These are phyloP conservation scores for Haplosporangium sp. DNA, from an alignment of 371 early-diverging fungal species.

Conservation along the genomic window DNA sequence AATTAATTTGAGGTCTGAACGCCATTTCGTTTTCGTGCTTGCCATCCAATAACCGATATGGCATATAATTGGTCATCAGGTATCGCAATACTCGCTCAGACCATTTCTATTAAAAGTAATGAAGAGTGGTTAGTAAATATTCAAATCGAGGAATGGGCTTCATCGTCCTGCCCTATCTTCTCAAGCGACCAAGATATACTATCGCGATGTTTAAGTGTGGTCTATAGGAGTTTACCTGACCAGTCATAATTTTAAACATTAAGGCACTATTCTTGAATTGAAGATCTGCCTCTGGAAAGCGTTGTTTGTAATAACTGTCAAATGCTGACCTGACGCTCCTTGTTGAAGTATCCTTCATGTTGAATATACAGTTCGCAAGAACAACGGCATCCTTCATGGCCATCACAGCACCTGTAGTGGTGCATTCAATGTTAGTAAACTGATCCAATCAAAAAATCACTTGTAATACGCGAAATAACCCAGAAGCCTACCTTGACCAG, in stretches of 20 bases:
- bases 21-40: background rate
- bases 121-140: too few species aligned
- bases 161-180: too few species aligned
- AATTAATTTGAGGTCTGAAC: conserved; percentile 16
- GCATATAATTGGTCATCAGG: conserved; percentile 6
- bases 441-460: too few species aligned
- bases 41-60: background rate
- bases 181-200: too few species aligned
- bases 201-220: too few species aligned
- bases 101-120: background rate
- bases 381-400: conserved; percentile 32
- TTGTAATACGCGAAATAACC: background rate
- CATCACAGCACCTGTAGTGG: conserved; percentile 24
- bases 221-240: conserved; percentile 12
- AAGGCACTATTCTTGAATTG: background rate
- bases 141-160: too few species aligned
- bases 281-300: conserved; percentile 9
- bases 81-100: background rate
- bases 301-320: conserved; percentile 12
- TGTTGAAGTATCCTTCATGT: background rate
- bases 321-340: conserved; percentile 14
- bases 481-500: background rate
- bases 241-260: conserved; percentile 1
- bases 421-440: background rate
- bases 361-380: conserved; percentile 30